phyloP scores from a whole-genome alignment of 139 green algal genomes.

The Ostreobium quekettii region DNA sequence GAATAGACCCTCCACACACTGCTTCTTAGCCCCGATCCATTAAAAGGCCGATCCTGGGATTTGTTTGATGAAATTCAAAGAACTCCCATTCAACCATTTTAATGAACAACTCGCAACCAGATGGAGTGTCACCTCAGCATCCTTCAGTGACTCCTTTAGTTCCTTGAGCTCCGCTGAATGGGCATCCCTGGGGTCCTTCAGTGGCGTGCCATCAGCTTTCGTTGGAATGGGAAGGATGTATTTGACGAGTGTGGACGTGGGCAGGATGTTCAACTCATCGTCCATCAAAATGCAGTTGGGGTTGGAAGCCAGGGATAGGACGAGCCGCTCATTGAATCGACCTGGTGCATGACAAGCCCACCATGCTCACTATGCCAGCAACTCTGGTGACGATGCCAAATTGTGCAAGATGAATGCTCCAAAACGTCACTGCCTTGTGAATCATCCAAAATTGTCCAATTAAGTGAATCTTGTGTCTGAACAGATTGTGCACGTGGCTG shows the following conservation, averaged over 20 bases:
- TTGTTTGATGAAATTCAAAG: too few species aligned
- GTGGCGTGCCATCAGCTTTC: constrained; percentile 39
- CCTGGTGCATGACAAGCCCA: constrained; percentile 40
- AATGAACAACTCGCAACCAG: too few species aligned
- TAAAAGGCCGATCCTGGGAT: too few species aligned
- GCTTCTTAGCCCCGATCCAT: too few species aligned
- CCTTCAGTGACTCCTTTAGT: constrained; percentile 62
- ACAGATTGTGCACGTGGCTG: too few species aligned
- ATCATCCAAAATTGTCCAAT: too few species aligned
- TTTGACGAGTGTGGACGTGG: constrained; percentile 64
- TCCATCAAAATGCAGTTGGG: constrained; percentile 87
- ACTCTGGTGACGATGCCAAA: too few species aligned
- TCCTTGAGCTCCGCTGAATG: constrained; percentile 66
- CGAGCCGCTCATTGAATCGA: constrained; percentile 96
- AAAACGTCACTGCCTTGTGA: too few species aligned
- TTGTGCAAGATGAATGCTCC: too few species aligned
- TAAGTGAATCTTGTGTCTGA: too few species aligned
- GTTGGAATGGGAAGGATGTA: constrained; percentile 55
- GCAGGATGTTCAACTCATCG: constrained; percentile 98
- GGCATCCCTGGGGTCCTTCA: constrained; percentile 33
- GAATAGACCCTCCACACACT: too few species aligned
- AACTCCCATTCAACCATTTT: too few species aligned
- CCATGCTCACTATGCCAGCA: not conserved
- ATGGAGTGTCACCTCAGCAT: constrained; percentile 57
- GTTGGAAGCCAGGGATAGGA: constrained; percentile 82